Base-by-base conservation (phyloP, 441 rosid genomes). In the Adansonia rubrostipa region DNA sequence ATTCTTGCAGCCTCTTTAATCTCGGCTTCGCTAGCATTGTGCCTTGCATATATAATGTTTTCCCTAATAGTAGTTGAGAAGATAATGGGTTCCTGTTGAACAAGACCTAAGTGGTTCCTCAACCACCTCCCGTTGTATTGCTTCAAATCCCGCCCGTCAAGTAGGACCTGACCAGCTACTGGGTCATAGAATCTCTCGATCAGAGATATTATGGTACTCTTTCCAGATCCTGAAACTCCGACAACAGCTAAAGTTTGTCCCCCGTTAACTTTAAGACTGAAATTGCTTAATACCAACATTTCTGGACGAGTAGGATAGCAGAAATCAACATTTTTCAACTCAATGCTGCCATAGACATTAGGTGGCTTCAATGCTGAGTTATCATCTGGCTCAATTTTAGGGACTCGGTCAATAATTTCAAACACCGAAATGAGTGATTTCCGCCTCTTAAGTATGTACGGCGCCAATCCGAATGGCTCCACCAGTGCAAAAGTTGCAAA, bases 161-260 rank as follows among this genome's bases (percentile, higher is more conserved):
- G 85, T 67, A 92, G 80, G 78, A 94, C 88, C 90, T 96, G 99
- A 83, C 99, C 99, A 0, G 99, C 98, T 71, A 91, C 95, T 24
- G 99, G 98, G 82, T 96, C 99, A 74, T 94, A 96, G 84, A 94
- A 96, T 86, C 99, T 90, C 89, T 94, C 93, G 24, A 96, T 87
- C 85, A 96, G 71, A 76, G 99, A 96, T 78, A 96, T 93, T 79
- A 96, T 94, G 13, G 99, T 93, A 91, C 98, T 96, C 86, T 94
- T 96, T 71, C 99, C 99, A n/a, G 99, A 96, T 62, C 99, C 99
- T 20, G 98, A 96, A 79, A 94, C 98, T 73, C 99, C 99, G 68
- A 96, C 98, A 54, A 94, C 92, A 51, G 99, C 99, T 64, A 94
- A 78, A 0, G 99, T 96, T 74, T 96, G 99, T 77, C 99, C 99